phyloP scores from a whole-genome alignment of 2,329 filamentous ascomycete genomes.

The Pestalotiopsis sp. region DNA sequence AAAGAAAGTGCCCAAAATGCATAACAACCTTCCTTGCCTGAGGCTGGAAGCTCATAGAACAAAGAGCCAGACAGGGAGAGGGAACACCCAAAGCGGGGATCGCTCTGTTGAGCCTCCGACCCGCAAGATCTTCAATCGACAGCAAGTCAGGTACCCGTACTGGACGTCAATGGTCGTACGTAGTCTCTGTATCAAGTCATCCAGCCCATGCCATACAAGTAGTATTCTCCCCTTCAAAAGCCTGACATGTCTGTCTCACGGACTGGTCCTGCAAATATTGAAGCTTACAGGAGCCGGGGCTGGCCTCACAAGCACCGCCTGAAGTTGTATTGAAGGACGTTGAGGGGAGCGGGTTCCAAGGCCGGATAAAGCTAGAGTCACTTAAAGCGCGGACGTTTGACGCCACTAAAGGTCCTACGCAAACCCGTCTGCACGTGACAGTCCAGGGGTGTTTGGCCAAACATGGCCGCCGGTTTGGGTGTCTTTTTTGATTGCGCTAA shows the following conservation, averaged over 20 bases:
- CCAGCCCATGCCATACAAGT: neutral
- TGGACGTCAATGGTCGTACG: neutral
- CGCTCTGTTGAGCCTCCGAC: neutral
- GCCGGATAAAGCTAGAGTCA: conserved; percentile 6
- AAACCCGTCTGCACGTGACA: conserved; percentile 11
- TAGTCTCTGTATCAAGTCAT: neutral
- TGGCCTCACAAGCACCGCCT: neutral
- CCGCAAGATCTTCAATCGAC: neutral
- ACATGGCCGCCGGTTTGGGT: neutral
- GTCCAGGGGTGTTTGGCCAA: neutral
- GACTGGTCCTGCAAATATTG: neutral
- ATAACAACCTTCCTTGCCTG: neutral
- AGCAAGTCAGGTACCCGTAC: neutral
- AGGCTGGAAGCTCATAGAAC: neutral
- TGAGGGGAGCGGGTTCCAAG: conserved; percentile 1
- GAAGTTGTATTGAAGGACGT: conserved; percentile 11
- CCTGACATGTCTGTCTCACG: neutral
- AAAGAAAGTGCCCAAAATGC: neutral
- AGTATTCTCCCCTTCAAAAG: neutral
- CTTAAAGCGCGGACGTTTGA: conserved; percentile 2
- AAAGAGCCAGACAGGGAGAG: neutral
- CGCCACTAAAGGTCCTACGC: conserved; percentile 1
- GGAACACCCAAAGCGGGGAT: neutral
- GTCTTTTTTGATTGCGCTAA: conserved; percentile 10
- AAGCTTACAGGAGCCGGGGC: neutral